A percentile compares a stretch with the other conserved stretches of the same genome.
Conservation (phyloP, 164 flowering plant genomes). For the Vitis cinerea region DNA sequence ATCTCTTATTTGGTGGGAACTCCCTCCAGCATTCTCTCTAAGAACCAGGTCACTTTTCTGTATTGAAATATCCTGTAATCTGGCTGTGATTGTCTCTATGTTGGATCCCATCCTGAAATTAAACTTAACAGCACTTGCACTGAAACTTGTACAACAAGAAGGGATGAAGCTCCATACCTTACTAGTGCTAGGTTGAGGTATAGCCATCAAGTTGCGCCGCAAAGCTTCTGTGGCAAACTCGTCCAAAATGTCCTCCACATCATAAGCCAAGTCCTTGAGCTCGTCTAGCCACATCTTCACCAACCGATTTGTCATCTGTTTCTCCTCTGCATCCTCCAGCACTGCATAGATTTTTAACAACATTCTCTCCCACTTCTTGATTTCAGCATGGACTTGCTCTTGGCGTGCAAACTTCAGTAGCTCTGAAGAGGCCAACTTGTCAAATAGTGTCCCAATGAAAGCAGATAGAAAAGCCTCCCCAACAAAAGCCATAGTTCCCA, state of each 20-base stretch:
- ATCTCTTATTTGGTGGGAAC: too few relatives aligned
- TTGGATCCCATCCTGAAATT: constrained; percentile 6
- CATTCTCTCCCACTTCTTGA: constrained; percentile 4
- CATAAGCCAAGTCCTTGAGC: constrained; percentile 11
- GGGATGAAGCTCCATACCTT: background rate
- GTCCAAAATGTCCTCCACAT: constrained; percentile 1
- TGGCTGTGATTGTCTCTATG: constrained; percentile 8
- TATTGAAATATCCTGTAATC: constrained; percentile 1
- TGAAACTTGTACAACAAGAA: background rate
- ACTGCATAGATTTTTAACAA: background rate
- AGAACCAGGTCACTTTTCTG: background rate
- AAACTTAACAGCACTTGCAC: background rate
- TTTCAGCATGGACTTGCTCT: background rate
- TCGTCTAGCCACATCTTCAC: constrained; percentile 7
- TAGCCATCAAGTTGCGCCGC: background rate
- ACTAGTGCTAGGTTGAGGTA: background rate
- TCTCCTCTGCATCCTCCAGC: constrained; percentile 14
- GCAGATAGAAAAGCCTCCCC: too few relatives aligned
- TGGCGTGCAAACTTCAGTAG: too few relatives aligned
- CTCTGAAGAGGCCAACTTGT: too few relatives aligned
- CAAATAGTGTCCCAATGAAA: too few relatives aligned
- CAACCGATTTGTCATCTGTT: background rate
- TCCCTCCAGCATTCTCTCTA: background rate
- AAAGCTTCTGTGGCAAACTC: background rate
- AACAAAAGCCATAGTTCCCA: too few relatives aligned